A percentile compares a stretch with the other conserved stretches of the same genome.
These are phyloP conservation scores for Onygenales sp. DNA, from an alignment of 2,329 filamentous ascomycete genomes.

Conservation along the genomic window DNA sequence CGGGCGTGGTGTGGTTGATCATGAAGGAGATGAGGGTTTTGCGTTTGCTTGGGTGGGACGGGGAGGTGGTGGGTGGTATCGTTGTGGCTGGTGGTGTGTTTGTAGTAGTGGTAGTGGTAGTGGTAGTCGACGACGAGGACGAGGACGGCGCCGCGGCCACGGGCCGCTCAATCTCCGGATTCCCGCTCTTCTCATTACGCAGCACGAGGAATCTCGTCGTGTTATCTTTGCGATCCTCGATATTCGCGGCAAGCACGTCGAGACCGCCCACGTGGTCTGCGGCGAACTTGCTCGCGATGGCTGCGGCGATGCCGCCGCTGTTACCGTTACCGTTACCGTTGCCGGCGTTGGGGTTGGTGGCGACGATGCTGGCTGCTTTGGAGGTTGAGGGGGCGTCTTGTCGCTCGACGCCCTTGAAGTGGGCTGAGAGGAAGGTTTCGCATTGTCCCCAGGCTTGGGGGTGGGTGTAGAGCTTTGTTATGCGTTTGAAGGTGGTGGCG, in stretches of 20 bases:
- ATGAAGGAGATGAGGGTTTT: slow-evolving; percentile 81
- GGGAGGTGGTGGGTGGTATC: neutral
- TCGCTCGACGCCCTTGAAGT: slow-evolving; percentile 65
- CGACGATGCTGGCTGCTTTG: slow-evolving; percentile 66
- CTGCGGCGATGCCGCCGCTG: slow-evolving; percentile 53
- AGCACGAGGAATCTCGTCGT: slow-evolving; percentile 40
- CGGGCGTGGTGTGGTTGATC: slow-evolving; percentile 64
- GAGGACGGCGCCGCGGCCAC: neutral
- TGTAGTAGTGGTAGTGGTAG: neutral
- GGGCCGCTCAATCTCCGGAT: slow-evolving; percentile 7
- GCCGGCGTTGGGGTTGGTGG: slow-evolving; percentile 35
- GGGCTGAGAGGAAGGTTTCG: slow-evolving; percentile 58
- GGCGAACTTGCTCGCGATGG: slow-evolving; percentile 68
- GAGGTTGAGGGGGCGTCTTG: slow-evolving; percentile 81
- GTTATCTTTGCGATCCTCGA: slow-evolving; percentile 39
- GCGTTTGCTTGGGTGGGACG: slow-evolving; percentile 12
- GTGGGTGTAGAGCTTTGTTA: slow-evolving; percentile 79
- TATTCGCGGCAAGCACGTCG: slow-evolving; percentile 50
- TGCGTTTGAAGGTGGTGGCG: slow-evolving; percentile 41
- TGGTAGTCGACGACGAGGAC: neutral
- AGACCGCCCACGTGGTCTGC: slow-evolving; percentile 61
- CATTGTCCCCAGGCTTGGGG: slow-evolving; percentile 95
- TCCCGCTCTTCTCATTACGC: slow-evolving; percentile 24
- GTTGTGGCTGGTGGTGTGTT: neutral
- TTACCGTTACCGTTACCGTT: no score